Conservation (phyloP, 129 eudicot species). For the Ambrosia artemisiifolia region DNA sequence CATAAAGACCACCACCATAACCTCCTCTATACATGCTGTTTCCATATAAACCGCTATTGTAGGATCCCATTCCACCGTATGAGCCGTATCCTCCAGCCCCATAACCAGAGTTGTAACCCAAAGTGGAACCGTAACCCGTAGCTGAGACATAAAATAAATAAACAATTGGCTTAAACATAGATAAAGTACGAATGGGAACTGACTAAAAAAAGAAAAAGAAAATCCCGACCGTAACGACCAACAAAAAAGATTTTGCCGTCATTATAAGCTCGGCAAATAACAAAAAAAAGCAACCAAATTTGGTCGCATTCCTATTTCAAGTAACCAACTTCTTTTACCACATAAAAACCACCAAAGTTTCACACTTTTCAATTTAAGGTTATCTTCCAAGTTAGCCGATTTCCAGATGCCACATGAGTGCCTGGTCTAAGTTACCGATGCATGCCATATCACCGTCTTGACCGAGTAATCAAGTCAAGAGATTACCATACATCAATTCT, state of each 20-base stretch:
- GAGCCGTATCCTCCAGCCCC: slow-evolving; percentile 56
- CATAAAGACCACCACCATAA: slow-evolving; percentile 67
- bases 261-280: not conserved
- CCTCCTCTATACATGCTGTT: slow-evolving; percentile 77
- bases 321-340: not conserved
- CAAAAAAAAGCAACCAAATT: not conserved
- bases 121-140: slow-evolving; percentile 57
- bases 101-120: slow-evolving; percentile 63
- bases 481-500: not conserved
- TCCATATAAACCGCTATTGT: slow-evolving; percentile 76
- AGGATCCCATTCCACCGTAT: slow-evolving; percentile 71
- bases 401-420: slow-evolving; percentile 1
- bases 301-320: not conserved
- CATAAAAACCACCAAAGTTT: not conserved
- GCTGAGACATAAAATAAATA: slow-evolving; percentile 13
- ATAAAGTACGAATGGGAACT: not conserved
- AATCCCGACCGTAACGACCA: not conserved
- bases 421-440: not conserved
- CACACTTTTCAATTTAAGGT: not conserved
- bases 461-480: not conserved
- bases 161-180: slow-evolving; percentile 4
- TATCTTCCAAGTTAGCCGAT: not conserved
- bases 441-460: not conserved
- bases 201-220: not conserved
- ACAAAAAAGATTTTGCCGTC: not conserved